A percentile compares a stretch with the other conserved stretches of the same genome.
Evolutionary conservation across 768 basidiomycete species (phyloP).

Genomic region (Imleria badia): DNA sequence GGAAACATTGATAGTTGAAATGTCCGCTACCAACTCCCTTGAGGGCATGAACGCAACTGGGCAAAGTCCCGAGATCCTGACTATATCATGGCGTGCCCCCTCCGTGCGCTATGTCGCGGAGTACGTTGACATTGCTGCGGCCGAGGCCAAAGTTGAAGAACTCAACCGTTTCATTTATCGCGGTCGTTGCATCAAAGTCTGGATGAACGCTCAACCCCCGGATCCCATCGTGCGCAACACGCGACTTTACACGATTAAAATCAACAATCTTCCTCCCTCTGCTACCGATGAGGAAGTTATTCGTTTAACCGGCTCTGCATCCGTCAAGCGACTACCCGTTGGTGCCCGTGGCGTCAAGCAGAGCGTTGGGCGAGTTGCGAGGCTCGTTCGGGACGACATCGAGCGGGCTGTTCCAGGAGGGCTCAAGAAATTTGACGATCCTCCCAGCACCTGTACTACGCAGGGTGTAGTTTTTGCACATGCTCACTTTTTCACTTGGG

Average conservation of each 20-base stretch:
- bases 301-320: slow-evolving; percentile 31
- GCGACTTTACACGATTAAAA: slow-evolving; percentile 38
- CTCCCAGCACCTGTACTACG: slow-evolving; percentile 14
- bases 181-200: slow-evolving; percentile 48
- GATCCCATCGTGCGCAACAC: slow-evolving; percentile 28
- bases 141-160: slow-evolving; percentile 31
- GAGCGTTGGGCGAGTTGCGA: slow-evolving; percentile 20
- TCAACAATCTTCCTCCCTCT: slow-evolving; percentile 40
- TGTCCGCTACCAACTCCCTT: slow-evolving; percentile 38
- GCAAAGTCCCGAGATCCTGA: slow-evolving; percentile 40
- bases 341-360: slow-evolving; percentile 21
- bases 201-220: slow-evolving; percentile 41
- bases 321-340: slow-evolving; percentile 25
- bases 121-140: slow-evolving; percentile 31
- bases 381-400: slow-evolving; percentile 27
- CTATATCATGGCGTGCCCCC: slow-evolving; percentile 52
- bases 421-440: slow-evolving; percentile 28
- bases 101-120: slow-evolving; percentile 46
- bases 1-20: slow-evolving; percentile 42
- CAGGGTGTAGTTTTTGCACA: slow-evolving; percentile 38
- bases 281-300: slow-evolving; percentile 26
- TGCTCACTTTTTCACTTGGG: slow-evolving; percentile 50
- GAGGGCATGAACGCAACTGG: slow-evolving; percentile 42
- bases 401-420: slow-evolving; percentile 15
- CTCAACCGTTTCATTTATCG: slow-evolving; percentile 37